These are phyloP conservation scores for Daldinia loculata DNA, from an alignment of 495 filamentous ascomycete species.

Conservation along the genomic window DNA sequence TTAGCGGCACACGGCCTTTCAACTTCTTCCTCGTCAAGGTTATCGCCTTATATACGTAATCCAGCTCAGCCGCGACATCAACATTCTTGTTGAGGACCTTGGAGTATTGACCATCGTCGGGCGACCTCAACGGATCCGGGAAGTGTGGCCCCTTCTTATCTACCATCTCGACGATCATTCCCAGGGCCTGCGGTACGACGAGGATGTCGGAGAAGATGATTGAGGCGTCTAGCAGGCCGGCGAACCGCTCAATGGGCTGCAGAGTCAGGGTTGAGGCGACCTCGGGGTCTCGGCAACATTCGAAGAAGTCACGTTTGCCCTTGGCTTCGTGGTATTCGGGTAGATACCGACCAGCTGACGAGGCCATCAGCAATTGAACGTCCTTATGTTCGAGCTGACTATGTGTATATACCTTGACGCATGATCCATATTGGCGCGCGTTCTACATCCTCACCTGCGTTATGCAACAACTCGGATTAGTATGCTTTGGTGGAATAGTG, in stretches of 20 bases:
- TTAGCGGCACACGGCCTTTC: slow-evolving; percentile 84
- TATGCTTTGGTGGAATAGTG: slow-evolving; percentile 36
- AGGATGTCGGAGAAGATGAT: slow-evolving; percentile 99
- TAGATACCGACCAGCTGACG: slow-evolving; percentile 89
- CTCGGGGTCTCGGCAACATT: slow-evolving; percentile 92
- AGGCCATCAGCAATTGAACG: slow-evolving; percentile 21
- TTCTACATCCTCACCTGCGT: slow-evolving; percentile 83
- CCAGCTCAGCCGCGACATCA: slow-evolving; percentile 81
- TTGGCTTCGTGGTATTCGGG: slow-evolving; percentile 98
- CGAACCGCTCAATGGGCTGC: slow-evolving; percentile 91
- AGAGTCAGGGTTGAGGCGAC: slow-evolving; percentile 90
- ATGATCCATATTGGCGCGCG: slow-evolving; percentile 97
- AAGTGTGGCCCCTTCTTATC: slow-evolving; percentile 96
- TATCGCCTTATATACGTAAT: slow-evolving; percentile 96
- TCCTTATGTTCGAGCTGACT: neutral
- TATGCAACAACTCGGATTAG: slow-evolving; percentile 40
- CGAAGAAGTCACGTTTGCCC: slow-evolving; percentile 90
- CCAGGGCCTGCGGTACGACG: slow-evolving; percentile 96
- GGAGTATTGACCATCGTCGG: slow-evolving; percentile 81
- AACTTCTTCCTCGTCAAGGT: slow-evolving; percentile 89
- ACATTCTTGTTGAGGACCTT: slow-evolving; percentile 79
- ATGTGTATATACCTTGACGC: slow-evolving; percentile 78
- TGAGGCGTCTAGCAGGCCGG: slow-evolving; percentile 89
- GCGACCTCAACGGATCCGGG: slow-evolving; percentile 79
- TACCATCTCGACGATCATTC: slow-evolving; percentile 96